Evolutionary conservation across 768 basidiomycete genomes (phyloP), one percentile per base, ranked within the genome.

Genomic region (Agrocybe pediades): DNA sequence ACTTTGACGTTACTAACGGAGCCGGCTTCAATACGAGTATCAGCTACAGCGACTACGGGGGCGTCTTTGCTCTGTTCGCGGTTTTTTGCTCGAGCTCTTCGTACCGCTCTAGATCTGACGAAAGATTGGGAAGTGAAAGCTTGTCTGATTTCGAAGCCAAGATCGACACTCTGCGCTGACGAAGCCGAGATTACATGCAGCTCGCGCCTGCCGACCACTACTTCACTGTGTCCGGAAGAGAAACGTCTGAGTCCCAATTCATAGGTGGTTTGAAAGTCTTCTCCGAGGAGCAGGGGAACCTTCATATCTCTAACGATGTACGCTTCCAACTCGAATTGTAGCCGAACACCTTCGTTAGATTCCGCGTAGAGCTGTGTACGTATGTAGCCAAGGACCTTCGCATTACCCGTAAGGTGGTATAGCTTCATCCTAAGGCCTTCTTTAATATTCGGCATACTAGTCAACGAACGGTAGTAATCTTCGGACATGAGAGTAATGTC

Each of bases 281-380:
- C 57, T 17, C 57, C 57, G 1, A 59, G 3, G 0, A 59, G 41
- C 11, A 59, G 16, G n/a, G 62, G 62, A 0, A 67, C 64, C 4
- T 52, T 29, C 64, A 67, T 67, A 0, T 50, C 55, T 1, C 60
- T 24, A 0, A 67, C 65, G 0, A 66, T 60, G 40, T 66, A 66
- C 5, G 65, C 65, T 54, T 66, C 63, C 1, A 62, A 29, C 19
- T 62, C 61, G 33, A 64, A 64, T 3, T 55, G 44, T 1, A 64
- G 23, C 0, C 54, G 25, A 0, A 9, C 33, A 6, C 53, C 45
- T 16, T 56, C 51, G 0, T 20, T 17, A 0, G 56, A 33, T n/a
- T 23, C 13, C 0, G 49, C 46, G 33, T 33, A 65, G 11, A 65
- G 45, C 0, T 26, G 16, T 1, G 56, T 57, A 0, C 47, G 25